These are phyloP conservation scores for Pestalotiopsis sp. DNA, from an alignment of 2,329 filamentous ascomycete genomes.

Conservation along the genomic window DNA sequence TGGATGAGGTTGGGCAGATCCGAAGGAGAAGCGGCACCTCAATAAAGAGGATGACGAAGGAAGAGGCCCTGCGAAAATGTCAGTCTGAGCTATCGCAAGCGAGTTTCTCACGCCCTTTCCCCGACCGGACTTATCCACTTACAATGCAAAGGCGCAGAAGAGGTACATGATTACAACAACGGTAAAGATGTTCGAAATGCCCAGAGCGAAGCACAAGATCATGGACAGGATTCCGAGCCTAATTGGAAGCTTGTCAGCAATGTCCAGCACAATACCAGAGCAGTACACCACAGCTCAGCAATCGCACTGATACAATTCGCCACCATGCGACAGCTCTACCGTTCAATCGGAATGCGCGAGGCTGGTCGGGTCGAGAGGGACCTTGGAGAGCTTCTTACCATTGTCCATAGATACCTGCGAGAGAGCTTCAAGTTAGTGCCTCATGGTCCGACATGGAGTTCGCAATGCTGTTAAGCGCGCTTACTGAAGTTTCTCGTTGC, in stretches of 20 bases:
- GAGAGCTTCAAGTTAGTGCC: slow-evolving; percentile 34
- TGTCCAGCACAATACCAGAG: background rate
- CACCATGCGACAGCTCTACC: background rate
- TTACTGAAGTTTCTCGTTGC: slow-evolving; percentile 75
- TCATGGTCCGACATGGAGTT: background rate
- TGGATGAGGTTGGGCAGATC: slow-evolving; percentile 92
- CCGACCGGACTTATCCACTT: slow-evolving; percentile 28
- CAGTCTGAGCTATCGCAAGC: background rate
- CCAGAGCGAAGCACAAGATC: slow-evolving; percentile 70
- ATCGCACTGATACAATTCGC: background rate
- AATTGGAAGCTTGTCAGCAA: slow-evolving; percentile 20
- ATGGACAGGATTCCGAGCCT: slow-evolving; percentile 73
- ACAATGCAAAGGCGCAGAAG: slow-evolving; percentile 54
- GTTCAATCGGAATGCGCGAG: background rate
- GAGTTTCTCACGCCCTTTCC: background rate
- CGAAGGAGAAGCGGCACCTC: slow-evolving; percentile 93
- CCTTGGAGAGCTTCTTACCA: slow-evolving; percentile 60
- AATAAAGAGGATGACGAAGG: slow-evolving; percentile 78
- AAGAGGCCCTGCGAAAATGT: slow-evolving; percentile 56
- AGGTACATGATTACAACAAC: slow-evolving; percentile 43
- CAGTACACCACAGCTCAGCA: background rate
- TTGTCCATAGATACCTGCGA: slow-evolving; percentile 74
- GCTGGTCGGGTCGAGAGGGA: background rate
- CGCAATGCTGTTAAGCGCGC: slow-evolving; percentile 31
- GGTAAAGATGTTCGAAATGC: slow-evolving; percentile 69